Base-by-base conservation (phyloP, 2,329 filamentous ascomycete species). In the Colletotrichum scovillei region DNA sequence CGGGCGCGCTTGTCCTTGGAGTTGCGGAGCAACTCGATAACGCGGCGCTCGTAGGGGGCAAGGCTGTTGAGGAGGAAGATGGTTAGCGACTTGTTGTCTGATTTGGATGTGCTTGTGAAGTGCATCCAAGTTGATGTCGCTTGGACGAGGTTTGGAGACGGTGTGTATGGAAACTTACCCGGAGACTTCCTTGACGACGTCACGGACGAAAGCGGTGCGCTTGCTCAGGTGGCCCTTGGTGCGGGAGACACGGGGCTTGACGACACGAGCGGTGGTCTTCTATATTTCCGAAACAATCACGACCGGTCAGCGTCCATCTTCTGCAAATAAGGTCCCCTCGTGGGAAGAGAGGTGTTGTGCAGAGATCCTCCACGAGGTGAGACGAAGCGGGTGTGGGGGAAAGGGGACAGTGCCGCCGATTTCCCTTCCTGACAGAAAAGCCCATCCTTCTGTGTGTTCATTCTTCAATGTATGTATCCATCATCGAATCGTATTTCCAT, bases 21-120 rank as follows among this genome's bases (percentile, higher is more conserved):
- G 94, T 99, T 99, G 83, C 97, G 95, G 88, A 99, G 93, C 85
- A 99, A 90, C 92, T 99, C 97, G 85, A 99, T 97, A 81, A 99
- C 94, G 85, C 97, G 95, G 88, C 97, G 96, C 93, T 99, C 97
- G 87, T 99, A 97, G 83, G 94, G 94, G 80, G 94, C 94, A 80
- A 97, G 93, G 84, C 94, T 93, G 74, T 74, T 30, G 22, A 57
- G 71, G 60, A 53, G 64, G 19, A 28, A 6, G 42, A 57, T 46
- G 22, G 78, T 85, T 82, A 85, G 81, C 75, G 1, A 35, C 32
- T 1, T 35, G 32, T 35, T 35, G 32, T 35, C 32, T 8, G 11
- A 67, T 72, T 9, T 4, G 26, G 8, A 2, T 22, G 9, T 38
- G 9, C 14, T 35, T 30, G 26, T 57, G 11, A 63, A 16, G 4